Conservation (phyloP, 2,329 filamentous ascomycete genomes). For the Paecilomyces fulvus region DNA sequence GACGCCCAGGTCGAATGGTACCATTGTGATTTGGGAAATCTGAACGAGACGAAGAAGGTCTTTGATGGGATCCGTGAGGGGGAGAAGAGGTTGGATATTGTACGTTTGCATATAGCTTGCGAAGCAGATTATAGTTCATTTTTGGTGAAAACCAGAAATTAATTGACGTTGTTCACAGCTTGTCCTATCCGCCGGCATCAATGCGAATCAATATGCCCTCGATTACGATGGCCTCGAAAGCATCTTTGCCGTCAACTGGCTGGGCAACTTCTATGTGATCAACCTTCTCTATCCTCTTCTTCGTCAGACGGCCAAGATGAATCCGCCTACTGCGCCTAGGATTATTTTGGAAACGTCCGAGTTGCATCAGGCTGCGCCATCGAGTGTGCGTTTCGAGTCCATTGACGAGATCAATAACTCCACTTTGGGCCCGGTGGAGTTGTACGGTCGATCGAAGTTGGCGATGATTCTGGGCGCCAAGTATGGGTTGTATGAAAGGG, state of each 20-base stretch:
- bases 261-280: constrained; percentile 34
- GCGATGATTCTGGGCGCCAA: constrained; percentile 38
- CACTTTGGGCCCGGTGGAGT: constrained; percentile 21
- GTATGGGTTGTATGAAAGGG: constrained; percentile 32
- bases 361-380: constrained; percentile 33
- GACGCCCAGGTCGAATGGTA: constrained; percentile 33
- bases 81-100: constrained; percentile 33
- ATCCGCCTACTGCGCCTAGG: constrained; percentile 24
- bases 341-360: constrained; percentile 34
- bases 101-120: constrained; percentile 2
- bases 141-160: too few species aligned
- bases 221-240: constrained; percentile 30
- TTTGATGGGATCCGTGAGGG: constrained; percentile 28
- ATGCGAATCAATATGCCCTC: constrained; percentile 31
- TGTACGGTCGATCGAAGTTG: constrained; percentile 37
- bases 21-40: constrained; percentile 34
- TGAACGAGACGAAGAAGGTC: constrained; percentile 30
- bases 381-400: constrained; percentile 28
- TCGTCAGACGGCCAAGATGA: constrained; percentile 29
- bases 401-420: constrained; percentile 38
- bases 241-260: constrained; percentile 34
- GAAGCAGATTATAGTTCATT: not conserved
- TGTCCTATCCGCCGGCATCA: constrained; percentile 39
- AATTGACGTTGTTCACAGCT: constrained; percentile 14
- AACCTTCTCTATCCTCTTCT: constrained; percentile 36